A percentile compares a stretch with the other conserved stretches of the same genome.
Conservation (phyloP, 768 basidiomycete species). For the Mycena crocata region DNA sequence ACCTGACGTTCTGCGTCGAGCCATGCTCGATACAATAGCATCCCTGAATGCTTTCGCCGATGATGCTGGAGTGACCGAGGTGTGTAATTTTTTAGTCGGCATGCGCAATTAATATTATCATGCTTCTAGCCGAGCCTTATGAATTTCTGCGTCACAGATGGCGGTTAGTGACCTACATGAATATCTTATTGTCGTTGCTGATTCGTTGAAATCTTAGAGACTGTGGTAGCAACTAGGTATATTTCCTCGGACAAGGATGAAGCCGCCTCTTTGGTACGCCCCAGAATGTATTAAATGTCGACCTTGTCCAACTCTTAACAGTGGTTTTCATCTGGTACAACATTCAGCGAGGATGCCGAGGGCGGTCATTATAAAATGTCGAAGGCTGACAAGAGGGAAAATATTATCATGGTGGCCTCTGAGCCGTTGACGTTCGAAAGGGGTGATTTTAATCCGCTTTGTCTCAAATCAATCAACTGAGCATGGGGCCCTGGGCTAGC, state of each 20-base stretch:
- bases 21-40: constrained; percentile 91
- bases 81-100: constrained; percentile 40
- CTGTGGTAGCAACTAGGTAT: constrained; percentile 94
- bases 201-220: too few relatives aligned
- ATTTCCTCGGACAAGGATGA: constrained; percentile 93
- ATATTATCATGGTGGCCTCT: constrained; percentile 95
- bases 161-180: too few relatives aligned
- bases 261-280: constrained; percentile 85
- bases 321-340: constrained; percentile 97
- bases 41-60: constrained; percentile 81
- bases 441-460: constrained; percentile 55
- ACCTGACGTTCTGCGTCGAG: constrained; percentile 75
- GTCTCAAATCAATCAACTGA: neutral
- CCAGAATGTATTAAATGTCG: neutral
- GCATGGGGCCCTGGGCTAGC: constrained; percentile 57
- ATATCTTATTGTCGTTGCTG: too few relatives aligned
- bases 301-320: constrained; percentile 38
- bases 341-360: constrained; percentile 89
- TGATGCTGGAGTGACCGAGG: constrained; percentile 80
- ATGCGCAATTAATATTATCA: neutral
- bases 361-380: constrained; percentile 96
- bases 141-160: constrained; percentile 98
- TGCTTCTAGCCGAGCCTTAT: constrained; percentile 79
- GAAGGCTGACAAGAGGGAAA: constrained; percentile 94
- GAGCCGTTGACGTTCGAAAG: constrained; percentile 98